Evolutionary conservation across 495 filamentous ascomycete genomes (phyloP), one percentile per base, ranked within the genome.

Genomic region (Penicillium longicatenatum): DNA sequence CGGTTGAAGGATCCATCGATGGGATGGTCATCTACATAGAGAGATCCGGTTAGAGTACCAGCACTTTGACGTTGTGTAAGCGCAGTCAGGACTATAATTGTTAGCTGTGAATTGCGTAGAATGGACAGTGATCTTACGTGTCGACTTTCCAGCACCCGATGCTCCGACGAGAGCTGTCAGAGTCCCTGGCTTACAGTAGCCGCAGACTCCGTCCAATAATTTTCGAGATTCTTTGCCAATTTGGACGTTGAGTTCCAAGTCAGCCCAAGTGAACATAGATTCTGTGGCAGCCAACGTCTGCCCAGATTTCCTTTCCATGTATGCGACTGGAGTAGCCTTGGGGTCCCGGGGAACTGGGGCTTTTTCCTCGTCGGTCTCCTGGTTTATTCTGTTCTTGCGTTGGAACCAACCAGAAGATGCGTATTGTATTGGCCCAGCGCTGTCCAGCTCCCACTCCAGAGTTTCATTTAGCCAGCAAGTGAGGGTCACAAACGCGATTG

Each of bases 131-230:
- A 42, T 20, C 71, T 61, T 62, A 74, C 96, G 94, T 0, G 90
- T 93, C 0, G 91, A 93, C 67, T 93, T 93, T 33, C 91, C 91
- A 16, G 91, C 91, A 16, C 91, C 91, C 16, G 88, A 91, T 12
- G 87, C 87, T n/a, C 90, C 90, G 81, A 93, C 91, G 6, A 93
- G 75, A 6, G 90, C 91, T 16, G 91, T 95, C 14, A 95, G 73
- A 57, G 86, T 76, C 1, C 91, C 90, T 6, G 91, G 90, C 59
- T 86, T 86, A 61, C 90, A 89, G 62, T 87, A 93, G 11, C 90
- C 90, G 60, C 79, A 86, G 6, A 93, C 83, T 45, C 85, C 76
- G 58, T 90, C 82, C 8, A 93, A 77, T 14, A 93, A 75, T 6
- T 83, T 84, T 11, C 87, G 79, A 24, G 82, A 81, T 6, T 90